phyloP scores from a whole-genome alignment of 1,139 yeast genomes.

The Entelexis sorbosivorans region DNA sequence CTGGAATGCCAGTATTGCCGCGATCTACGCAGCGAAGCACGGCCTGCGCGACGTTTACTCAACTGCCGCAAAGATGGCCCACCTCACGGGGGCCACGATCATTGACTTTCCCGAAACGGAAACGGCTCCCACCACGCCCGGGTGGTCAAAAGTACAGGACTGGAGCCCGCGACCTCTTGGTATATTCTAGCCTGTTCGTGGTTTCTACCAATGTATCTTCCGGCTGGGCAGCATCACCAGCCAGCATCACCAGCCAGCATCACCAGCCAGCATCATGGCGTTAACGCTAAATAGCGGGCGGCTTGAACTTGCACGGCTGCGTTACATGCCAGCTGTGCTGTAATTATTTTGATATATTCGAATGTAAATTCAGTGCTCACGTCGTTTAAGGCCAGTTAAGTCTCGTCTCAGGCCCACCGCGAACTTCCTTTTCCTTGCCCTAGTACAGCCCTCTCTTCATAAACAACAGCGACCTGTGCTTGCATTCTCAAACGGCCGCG shows the following conservation, averaged over 20 bases:
- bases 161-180: slow-evolving; percentile 20
- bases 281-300: too few species aligned
- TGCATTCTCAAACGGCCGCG: neutral
- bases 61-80: slow-evolving; percentile 22
- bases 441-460: slow-evolving; percentile 1
- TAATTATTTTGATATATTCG: too few species aligned
- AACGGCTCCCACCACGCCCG: neutral
- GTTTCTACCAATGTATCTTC: too few species aligned
- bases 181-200: neutral
- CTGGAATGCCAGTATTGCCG: slow-evolving; percentile 24
- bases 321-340: too few species aligned
- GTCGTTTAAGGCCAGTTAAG: too few species aligned
- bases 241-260: too few species aligned
- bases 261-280: too few species aligned
- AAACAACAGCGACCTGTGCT: neutral
- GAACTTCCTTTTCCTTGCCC: slow-evolving; percentile 8
- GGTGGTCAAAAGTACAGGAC: slow-evolving; percentile 11
- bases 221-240: too few species aligned
- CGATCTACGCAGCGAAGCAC: slow-evolving; percentile 9
- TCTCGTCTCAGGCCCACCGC: too few species aligned
- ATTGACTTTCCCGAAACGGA: neutral
- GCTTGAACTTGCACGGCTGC: too few species aligned
- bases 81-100: slow-evolving; percentile 13
- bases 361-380: too few species aligned
- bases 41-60: neutral